A percentile compares a stretch with the other conserved stretches of the same genome.
phyloP scores from a whole-genome alignment of 768 basidiomycete genomes.

The Lanmaoa pseudosensibilis region DNA sequence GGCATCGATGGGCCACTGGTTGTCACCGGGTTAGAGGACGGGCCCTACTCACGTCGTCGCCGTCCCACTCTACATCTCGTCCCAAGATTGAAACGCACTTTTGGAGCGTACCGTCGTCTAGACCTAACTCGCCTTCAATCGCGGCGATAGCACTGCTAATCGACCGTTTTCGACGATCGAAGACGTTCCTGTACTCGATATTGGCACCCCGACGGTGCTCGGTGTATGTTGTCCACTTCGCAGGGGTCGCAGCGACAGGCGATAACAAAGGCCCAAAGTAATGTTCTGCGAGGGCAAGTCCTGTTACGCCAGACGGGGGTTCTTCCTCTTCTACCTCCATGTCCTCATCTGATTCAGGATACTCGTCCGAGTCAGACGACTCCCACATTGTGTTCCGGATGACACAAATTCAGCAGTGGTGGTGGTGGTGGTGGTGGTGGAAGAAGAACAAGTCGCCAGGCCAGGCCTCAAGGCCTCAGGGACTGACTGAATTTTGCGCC shows the following conservation, averaged over 20 bases:
- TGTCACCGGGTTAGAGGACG: too few species aligned
- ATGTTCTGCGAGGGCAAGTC: slow-evolving; percentile 6
- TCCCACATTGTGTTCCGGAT: too few species aligned
- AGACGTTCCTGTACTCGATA: not conserved
- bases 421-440: too few species aligned
- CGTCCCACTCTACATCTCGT: not conserved
- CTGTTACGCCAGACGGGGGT: not conserved
- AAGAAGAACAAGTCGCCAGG: too few species aligned
- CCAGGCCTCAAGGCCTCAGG: too few species aligned
- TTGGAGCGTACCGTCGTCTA: not conserved
- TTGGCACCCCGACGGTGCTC: slow-evolving; percentile 4
- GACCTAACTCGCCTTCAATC: slow-evolving; percentile 4
- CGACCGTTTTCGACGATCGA: not conserved
- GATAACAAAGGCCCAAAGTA: slow-evolving; percentile 8
- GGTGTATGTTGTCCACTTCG: slow-evolving; percentile 4
- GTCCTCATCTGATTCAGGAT: too few species aligned
- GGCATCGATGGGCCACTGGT: not conserved
- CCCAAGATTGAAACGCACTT: slow-evolving; percentile 5
- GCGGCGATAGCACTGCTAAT: not conserved
- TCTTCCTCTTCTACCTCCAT: not conserved
- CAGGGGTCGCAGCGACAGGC: slow-evolving; percentile 2
- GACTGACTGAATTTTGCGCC: too few species aligned
- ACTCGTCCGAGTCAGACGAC: not conserved
- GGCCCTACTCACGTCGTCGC: not conserved
- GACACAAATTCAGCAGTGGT: too few species aligned